phyloP scores from a whole-genome alignment of 2,329 filamentous ascomycete species.

The Epichloe festucae region DNA sequence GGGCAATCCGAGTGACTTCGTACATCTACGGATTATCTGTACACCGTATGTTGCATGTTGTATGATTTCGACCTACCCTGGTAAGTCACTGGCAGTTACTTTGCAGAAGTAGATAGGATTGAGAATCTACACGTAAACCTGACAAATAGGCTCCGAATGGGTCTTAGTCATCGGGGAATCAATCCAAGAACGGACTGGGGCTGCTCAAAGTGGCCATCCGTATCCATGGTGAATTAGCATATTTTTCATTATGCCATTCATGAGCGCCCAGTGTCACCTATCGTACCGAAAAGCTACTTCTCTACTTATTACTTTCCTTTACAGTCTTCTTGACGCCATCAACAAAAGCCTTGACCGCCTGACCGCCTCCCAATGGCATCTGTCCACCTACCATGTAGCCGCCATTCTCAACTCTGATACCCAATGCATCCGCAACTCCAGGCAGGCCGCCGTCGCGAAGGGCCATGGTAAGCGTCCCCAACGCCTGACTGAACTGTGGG shows the following conservation, averaged over 20 bases:
- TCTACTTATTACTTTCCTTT: constrained; percentile 35
- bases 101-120: too few species aligned
- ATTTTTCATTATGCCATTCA: neutral
- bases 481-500: constrained; percentile 80
- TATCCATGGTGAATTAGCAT: neutral
- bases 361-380: constrained; percentile 75
- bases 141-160: neutral
- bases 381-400: constrained; percentile 66
- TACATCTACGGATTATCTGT: too few species aligned
- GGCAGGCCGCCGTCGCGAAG: constrained; percentile 82
- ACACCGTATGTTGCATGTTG: too few species aligned
- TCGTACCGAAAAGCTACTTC: neutral
- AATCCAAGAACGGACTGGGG: too few species aligned
- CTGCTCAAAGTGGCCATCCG: too few species aligned
- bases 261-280: neutral
- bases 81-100: too few species aligned
- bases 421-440: constrained; percentile 75
- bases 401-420: constrained; percentile 70
- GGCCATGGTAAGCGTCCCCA: constrained; percentile 75
- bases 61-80: too few species aligned
- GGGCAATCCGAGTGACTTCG: too few species aligned
- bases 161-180: too few species aligned
- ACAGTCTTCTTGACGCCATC: constrained; percentile 75
- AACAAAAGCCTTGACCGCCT: constrained; percentile 84
- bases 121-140: neutral